These are phyloP conservation scores for Akanthomyces uredinophilus DNA, from an alignment of 2,329 filamentous ascomycete genomes.

Conservation along the genomic window DNA sequence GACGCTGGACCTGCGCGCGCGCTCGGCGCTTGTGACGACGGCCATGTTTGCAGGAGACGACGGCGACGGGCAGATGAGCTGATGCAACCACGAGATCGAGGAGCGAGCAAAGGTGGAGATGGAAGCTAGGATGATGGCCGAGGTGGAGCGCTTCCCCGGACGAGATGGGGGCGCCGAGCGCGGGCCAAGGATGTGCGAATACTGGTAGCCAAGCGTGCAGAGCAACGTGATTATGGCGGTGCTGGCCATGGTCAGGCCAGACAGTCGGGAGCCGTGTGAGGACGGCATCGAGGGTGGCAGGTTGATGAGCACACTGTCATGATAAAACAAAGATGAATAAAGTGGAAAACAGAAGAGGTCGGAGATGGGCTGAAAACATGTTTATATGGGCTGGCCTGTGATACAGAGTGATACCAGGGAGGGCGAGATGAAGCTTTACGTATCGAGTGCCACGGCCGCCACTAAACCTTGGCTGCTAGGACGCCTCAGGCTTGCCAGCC, in stretches of 20 bases:
- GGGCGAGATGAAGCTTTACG: not conserved
- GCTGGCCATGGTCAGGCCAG: not conserved
- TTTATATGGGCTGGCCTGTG: not conserved
- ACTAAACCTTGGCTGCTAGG: no score
- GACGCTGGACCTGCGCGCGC: not conserved
- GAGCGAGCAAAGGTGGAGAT: conserved; percentile 3
- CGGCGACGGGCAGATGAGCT: not conserved
- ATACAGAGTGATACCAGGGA: not conserved
- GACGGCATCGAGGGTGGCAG: not conserved
- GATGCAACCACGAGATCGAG: conserved; percentile 3
- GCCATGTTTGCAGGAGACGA: not conserved
- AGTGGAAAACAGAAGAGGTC: not conserved
- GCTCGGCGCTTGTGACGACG: not conserved
- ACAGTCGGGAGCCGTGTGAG: not conserved
- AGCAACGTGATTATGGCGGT: not conserved
- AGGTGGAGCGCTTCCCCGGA: conserved; percentile 10
- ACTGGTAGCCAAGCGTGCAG: not conserved
- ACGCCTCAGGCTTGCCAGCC: no score
- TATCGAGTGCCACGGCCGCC: not conserved
- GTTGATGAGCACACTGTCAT: not conserved
- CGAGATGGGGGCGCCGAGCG: not conserved
- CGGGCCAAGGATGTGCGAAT: not conserved
- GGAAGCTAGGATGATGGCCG: not conserved
- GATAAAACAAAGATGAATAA: not conserved
- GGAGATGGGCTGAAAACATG: not conserved